Conservation (phyloP, 164 flowering plant species). For the Liquidambar formosana region DNA sequence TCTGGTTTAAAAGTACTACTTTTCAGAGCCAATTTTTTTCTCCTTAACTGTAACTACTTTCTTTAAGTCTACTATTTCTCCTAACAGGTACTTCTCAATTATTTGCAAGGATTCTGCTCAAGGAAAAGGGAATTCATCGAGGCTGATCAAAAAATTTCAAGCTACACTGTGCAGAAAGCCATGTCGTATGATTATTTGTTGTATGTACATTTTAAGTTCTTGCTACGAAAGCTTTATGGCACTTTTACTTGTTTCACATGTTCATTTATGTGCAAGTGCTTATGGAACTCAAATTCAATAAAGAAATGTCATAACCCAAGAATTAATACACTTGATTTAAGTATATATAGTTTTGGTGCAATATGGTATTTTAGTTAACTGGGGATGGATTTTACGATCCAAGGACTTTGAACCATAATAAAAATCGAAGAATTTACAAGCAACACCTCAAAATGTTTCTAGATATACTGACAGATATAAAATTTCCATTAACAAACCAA, state of each 20-base stretch:
- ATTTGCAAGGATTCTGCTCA: neutral
- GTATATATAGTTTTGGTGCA: neutral
- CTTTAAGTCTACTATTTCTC: neutral
- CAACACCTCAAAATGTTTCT: no score
- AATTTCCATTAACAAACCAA: no score
- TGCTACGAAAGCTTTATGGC: neutral
- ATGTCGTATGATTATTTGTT: neutral
- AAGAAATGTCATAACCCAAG: neutral
- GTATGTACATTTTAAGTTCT: constrained; percentile 7
- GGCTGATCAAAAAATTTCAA: neutral
- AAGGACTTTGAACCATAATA: no score
- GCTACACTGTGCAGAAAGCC: neutral
- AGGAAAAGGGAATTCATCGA: neutral
- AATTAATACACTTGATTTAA: neutral
- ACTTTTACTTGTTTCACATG: neutral
- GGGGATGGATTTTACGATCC: no score
- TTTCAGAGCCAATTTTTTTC: neutral
- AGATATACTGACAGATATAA: no score
- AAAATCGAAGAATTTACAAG: no score
- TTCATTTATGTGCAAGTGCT: constrained; percentile 2
- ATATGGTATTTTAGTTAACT: neutral
- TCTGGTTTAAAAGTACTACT: neutral
- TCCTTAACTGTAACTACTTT: neutral
- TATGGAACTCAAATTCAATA: neutral
- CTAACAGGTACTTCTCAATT: constrained; percentile 8